Base-by-base conservation (phyloP, 2,329 filamentous ascomycete species). In the Talaromyces piceae region DNA sequence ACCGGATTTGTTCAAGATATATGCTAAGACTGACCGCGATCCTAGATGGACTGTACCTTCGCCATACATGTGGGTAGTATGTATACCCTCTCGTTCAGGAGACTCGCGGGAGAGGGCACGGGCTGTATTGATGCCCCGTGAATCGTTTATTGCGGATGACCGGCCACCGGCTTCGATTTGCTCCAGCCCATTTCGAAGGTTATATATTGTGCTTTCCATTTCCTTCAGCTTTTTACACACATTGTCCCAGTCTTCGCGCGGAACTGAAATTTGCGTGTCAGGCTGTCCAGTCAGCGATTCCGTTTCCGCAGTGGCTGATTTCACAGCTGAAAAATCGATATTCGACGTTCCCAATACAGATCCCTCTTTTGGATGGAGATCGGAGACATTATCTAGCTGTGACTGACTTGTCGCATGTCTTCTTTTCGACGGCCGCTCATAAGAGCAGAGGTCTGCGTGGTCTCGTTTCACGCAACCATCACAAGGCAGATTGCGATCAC, bases 1-100 rank as follows among this genome's bases (percentile, higher is more conserved):
- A 13, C 70, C 69, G 11, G 80, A 72, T 30, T 78, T 75, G 22
- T 77, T 75, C 57, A 78, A 69, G 28, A 84, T 77, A 54, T 83
- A 77, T 9, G 81, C 81, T 11, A 82, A 73, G 1, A 83, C 79
- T 0, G 81, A 84, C 52, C 79, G 75, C 28, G 78, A 80, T 13
- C 81, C 81, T 27, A 84, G 67, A 62, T 84, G 80, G 20, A 83
- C 78, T 4, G 78, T 82, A 55, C 81, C 78, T 56, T 79, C 77
- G 51, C 79, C 78, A 43, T 79, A 66, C 51, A 79, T 79, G 61
- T 83, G 83, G 50, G 73, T 71, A 5, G 80, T 79, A 62, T 83
- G 80, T 22, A 83, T 76, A 2, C 81, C 81, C 59, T 83, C 79
- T 49, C 69, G 63, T 47, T 73, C 70, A 3, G 67, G 67, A 6